phyloP scores from a whole-genome alignment of 768 basidiomycete species.

The Amanita polypyramis region DNA sequence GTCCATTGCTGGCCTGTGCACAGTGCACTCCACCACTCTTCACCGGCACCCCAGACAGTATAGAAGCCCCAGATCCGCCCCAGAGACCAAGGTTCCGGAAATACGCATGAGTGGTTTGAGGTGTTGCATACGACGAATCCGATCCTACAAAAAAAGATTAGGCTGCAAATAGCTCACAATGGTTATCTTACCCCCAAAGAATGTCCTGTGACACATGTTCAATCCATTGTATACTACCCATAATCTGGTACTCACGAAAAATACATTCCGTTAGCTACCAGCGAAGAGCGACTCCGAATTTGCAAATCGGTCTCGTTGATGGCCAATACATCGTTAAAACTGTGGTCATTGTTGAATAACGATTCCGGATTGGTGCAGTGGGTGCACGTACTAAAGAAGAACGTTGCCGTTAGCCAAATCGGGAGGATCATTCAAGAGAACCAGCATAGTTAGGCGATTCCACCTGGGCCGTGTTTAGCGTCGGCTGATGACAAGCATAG shows the following conservation, averaged over 20 bases:
- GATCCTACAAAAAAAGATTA: conserved; percentile 30
- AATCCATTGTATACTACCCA: not conserved
- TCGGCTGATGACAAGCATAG: not conserved
- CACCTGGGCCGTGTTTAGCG: conserved; percentile 30
- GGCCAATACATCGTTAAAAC: conserved; percentile 61
- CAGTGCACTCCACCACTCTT: conserved; percentile 14
- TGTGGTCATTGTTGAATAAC: conserved; percentile 14
- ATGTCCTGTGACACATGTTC: conserved; percentile 38
- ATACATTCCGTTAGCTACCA: conserved; percentile 60
- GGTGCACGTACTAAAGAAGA: conserved; percentile 44
- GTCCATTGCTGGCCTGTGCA: not conserved
- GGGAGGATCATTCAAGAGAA: conserved; percentile 66
- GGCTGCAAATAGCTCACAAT: not conserved
- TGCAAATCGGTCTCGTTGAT: conserved; percentile 52
- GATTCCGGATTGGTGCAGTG: not conserved
- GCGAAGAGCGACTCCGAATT: conserved; percentile 41
- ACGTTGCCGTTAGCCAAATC: conserved; percentile 68
- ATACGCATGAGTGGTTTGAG: conserved; percentile 57
- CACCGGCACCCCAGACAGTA: conserved; percentile 25
- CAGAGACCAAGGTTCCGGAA: conserved; percentile 67
- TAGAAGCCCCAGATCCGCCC: conserved; percentile 43
- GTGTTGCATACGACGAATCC: conserved; percentile 65
- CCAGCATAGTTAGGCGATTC: conserved; percentile 62
- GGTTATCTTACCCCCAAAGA: conserved; percentile 56
- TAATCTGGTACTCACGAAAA: conserved; percentile 49